Conservation (phyloP, 2,329 filamentous ascomycete genomes). For the Neurospora crassa region DNA sequence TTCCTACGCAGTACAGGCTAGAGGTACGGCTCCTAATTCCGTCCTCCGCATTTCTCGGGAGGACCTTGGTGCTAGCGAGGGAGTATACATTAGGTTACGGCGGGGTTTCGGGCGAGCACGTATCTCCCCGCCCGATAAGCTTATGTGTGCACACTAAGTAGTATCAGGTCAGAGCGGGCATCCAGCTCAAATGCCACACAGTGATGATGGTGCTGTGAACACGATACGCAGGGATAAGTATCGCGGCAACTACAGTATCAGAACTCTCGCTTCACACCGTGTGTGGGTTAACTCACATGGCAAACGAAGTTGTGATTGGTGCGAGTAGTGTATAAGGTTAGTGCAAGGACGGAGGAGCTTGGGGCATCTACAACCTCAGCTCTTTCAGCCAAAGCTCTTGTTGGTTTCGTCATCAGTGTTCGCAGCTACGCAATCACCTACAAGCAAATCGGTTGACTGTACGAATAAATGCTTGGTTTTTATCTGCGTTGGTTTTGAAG, state of each 20-base stretch:
- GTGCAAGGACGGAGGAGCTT: neutral
- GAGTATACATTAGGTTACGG: neutral
- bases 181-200: neutral
- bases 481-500: neutral
- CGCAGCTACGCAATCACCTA: slow-evolving; percentile 3
- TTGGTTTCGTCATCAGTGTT: slow-evolving; percentile 12
- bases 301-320: neutral
- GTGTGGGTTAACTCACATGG: neutral
- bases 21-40: neutral
- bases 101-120: neutral
- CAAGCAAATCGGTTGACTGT: neutral
- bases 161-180: neutral
- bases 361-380: neutral
- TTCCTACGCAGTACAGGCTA: neutral
- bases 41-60: neutral
- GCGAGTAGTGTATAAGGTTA: neutral
- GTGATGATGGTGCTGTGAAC: neutral
- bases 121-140: neutral
- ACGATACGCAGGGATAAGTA: neutral
- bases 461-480: neutral
- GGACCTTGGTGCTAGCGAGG: neutral
- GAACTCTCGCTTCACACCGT: neutral
- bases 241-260: neutral
- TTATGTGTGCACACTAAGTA: neutral
- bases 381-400: neutral